Percentiles rank a stretch among this genome's conserved stretches.
phyloP scores from a whole-genome alignment of 2,329 filamentous ascomycete species.

The Exophiala oligosperma region DNA sequence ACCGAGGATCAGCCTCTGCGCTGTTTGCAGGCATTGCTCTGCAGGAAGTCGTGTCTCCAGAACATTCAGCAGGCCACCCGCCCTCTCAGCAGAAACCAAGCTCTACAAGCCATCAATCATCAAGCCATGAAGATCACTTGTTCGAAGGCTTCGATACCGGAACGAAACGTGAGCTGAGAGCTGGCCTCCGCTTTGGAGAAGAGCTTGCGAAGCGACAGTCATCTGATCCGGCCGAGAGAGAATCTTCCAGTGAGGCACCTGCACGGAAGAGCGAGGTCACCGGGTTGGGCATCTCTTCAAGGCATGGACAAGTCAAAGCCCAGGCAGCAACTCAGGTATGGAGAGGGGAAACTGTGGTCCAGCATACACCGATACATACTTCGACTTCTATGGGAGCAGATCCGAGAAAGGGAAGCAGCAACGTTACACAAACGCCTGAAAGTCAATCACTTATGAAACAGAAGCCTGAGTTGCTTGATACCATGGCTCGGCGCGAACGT shows the following conservation, averaged over 20 bases:
- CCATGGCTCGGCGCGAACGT: slow-evolving; percentile 33
- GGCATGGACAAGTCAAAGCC: background rate
- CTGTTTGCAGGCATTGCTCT: slow-evolving; percentile 22
- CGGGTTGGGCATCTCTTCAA: background rate
- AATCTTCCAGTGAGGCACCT: background rate
- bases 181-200: slow-evolving; percentile 44
- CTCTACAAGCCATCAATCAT: slow-evolving; percentile 1
- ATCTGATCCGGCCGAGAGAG: slow-evolving; percentile 9
- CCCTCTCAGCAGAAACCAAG: slow-evolving; percentile 16
- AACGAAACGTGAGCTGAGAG: slow-evolving; percentile 42
- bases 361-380: slow-evolving; percentile 12
- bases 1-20: slow-evolving; percentile 21
- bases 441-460: background rate
- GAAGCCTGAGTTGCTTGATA: slow-evolving; percentile 11
- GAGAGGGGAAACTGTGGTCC: slow-evolving; percentile 16
- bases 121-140: slow-evolving; percentile 10
- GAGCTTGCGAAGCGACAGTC: slow-evolving; percentile 41
- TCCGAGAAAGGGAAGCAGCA: background rate
- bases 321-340: slow-evolving; percentile 10
- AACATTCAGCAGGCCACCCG: slow-evolving; percentile 5
- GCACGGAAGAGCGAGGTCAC: too few species aligned
- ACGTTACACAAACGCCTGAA: slow-evolving; percentile 11
- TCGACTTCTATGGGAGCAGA: background rate
- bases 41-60: slow-evolving; percentile 24
- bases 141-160: slow-evolving; percentile 37